Conservation (phyloP, 2,329 filamentous ascomycete species). For the Torrubiella hemipterigena region DNA sequence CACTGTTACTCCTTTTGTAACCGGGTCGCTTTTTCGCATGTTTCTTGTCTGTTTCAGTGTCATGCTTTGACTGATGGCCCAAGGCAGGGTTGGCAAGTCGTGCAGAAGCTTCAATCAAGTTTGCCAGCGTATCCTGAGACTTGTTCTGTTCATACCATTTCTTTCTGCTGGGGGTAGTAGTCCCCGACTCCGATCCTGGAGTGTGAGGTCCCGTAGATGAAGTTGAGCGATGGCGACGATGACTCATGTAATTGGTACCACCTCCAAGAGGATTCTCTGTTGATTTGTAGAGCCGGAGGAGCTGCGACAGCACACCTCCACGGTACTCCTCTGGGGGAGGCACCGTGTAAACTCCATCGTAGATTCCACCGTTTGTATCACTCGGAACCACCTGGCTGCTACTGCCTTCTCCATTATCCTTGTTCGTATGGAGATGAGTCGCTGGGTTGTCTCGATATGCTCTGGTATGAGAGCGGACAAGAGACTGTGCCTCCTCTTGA, state of each 20-base stretch:
- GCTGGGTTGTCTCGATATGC: constrained; percentile 3
- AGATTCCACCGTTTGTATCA: constrained; percentile 25
- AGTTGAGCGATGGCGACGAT: constrained; percentile 11
- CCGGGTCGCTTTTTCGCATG: constrained; percentile 13
- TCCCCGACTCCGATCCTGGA: constrained; percentile 19
- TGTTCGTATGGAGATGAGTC: constrained; percentile 10
- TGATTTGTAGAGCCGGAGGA: constrained; percentile 33
- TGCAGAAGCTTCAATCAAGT: constrained; percentile 33
- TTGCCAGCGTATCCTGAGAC: constrained; percentile 33
- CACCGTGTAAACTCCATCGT: constrained; percentile 27
- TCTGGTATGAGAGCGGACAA: constrained; percentile 29
- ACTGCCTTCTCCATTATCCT: constrained; percentile 6
- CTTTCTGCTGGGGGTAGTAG: constrained; percentile 27
- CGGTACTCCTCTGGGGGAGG: constrained; percentile 28
- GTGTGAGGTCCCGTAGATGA: constrained; percentile 3
- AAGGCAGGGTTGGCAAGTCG: constrained; percentile 24
- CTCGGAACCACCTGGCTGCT: constrained; percentile 13
- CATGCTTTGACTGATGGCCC: constrained; percentile 10
- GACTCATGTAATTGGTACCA: constrained; percentile 2
- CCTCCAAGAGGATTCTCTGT: constrained; percentile 13
- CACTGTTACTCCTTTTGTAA: constrained; percentile 24
- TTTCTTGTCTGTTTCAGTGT: constrained; percentile 16
- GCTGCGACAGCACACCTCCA: constrained; percentile 31
- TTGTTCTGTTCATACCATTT: constrained; percentile 38
- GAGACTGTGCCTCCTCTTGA: constrained; percentile 26